Evolutionary conservation across 495 filamentous ascomycete genomes (phyloP).

Genomic region (Usnea hakonensis): DNA sequence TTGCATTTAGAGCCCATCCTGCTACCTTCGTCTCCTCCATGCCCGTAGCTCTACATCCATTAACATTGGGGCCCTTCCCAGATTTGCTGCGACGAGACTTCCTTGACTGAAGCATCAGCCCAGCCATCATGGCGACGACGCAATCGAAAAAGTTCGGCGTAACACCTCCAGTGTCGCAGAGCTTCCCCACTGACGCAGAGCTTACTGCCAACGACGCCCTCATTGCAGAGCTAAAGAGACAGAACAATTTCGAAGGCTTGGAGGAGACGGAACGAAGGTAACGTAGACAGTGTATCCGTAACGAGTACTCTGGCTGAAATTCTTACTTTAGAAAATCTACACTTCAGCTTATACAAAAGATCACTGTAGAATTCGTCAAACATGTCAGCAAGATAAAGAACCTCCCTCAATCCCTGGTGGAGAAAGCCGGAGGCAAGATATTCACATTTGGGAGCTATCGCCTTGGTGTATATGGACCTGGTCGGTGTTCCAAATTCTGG

Average conservation of each 20-base stretch:
- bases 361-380: constrained; percentile 78
- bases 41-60: not conserved
- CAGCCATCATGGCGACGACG: constrained; percentile 35
- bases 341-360: constrained; percentile 62
- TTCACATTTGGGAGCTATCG: constrained; percentile 94
- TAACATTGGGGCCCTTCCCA: not conserved
- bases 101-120: not conserved
- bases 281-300: constrained; percentile 4
- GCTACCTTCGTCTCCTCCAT: not conserved
- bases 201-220: constrained; percentile 67
- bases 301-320: not conserved
- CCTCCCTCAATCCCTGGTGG: constrained; percentile 64
- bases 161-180: constrained; percentile 73
- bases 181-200: constrained; percentile 66
- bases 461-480: constrained; percentile 86
- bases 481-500: constrained; percentile 32
- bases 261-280: constrained; percentile 76
- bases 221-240: constrained; percentile 69
- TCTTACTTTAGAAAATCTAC: constrained; percentile 39
- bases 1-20: not conserved
- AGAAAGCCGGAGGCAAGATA: constrained; percentile 77
- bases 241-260: constrained; percentile 83
- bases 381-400: constrained; percentile 63
- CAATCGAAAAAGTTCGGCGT: constrained; percentile 61
- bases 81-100: no score